Evolutionary conservation across 176 grass and related monocot species (phyloP).

Genomic region (Pontederia paniculata): DNA sequence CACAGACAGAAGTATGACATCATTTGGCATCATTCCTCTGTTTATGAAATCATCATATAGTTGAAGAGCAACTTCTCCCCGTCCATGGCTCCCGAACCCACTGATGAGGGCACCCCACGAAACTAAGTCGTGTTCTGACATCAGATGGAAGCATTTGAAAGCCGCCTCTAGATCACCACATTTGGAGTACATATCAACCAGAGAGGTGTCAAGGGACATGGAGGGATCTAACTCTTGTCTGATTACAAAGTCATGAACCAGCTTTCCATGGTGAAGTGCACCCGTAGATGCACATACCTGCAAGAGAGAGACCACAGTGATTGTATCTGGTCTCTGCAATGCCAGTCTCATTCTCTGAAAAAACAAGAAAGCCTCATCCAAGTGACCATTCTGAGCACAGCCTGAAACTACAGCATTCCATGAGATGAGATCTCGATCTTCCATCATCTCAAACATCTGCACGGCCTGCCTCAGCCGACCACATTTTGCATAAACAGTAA

Average conservation of each 20-base stretch:
- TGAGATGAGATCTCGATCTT: slow-evolving; percentile 16
- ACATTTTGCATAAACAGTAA: slow-evolving; percentile 22
- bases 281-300: slow-evolving; percentile 17
- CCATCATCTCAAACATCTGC: slow-evolving; percentile 15
- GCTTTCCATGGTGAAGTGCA: slow-evolving; percentile 14
- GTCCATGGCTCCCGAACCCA: slow-evolving; percentile 15
- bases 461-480: neutral
- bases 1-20: slow-evolving; percentile 19
- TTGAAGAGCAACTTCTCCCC: slow-evolving; percentile 15
- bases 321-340: slow-evolving; percentile 9
- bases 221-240: neutral
- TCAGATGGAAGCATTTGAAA: slow-evolving; percentile 12
- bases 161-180: slow-evolving; percentile 13
- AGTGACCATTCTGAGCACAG: slow-evolving; percentile 16
- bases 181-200: slow-evolving; percentile 25
- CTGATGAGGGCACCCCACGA: slow-evolving; percentile 11
- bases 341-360: slow-evolving; percentile 11
- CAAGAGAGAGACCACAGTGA: slow-evolving; percentile 15
- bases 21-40: slow-evolving; percentile 11
- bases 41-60: neutral
- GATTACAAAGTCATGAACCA: slow-evolving; percentile 14
- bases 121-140: slow-evolving; percentile 11
- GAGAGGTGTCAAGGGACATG: slow-evolving; percentile 16
- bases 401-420: slow-evolving; percentile 19
- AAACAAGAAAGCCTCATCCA: slow-evolving; percentile 13